phyloP scores from a whole-genome alignment of 2,329 filamentous ascomycete genomes.

The Arthrobotrys musiformis region DNA sequence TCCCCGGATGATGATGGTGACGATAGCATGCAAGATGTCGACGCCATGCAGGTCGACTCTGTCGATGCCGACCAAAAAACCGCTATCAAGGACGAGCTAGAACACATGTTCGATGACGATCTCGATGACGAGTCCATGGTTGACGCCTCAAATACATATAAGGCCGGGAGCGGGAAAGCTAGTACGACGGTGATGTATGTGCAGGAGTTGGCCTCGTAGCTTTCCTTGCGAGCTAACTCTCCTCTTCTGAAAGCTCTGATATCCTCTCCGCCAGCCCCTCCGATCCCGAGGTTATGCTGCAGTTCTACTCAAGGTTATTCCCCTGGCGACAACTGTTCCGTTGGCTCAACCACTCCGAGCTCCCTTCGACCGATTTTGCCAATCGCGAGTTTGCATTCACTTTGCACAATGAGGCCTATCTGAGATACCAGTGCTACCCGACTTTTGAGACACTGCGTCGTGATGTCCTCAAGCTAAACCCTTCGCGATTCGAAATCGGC shows the following conservation, averaged over 20 bases:
- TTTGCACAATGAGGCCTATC: constrained; percentile 88
- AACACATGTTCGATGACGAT: constrained; percentile 47
- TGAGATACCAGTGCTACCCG: constrained; percentile 86
- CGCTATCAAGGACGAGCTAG: constrained; percentile 34
- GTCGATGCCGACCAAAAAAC: not conserved
- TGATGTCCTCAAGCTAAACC: constrained; percentile 86
- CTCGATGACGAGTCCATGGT: constrained; percentile 32
- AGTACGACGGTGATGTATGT: constrained; percentile 29
- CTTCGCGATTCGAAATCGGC: constrained; percentile 96
- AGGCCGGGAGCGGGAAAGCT: constrained; percentile 9
- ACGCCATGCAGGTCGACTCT: constrained; percentile 39
- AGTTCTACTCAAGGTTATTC: constrained; percentile 95
- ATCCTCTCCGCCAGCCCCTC: constrained; percentile 63
- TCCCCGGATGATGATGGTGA: constrained; percentile 25
- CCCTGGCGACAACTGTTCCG: constrained; percentile 95
- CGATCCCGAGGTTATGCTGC: constrained; percentile 86
- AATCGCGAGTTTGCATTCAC: constrained; percentile 97
- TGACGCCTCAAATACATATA: constrained; percentile 22
- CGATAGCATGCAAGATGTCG: constrained; percentile 39
- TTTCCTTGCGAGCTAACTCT: not conserved
- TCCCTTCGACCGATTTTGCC: constrained; percentile 85
- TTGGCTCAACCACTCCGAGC: constrained; percentile 94
- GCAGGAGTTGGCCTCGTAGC: not conserved
- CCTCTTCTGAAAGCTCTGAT: constrained; percentile 20
- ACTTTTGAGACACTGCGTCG: constrained; percentile 81